Conservation (phyloP, 176 grass and related monocot genomes). For the Chrysopogon serrulatus region DNA sequence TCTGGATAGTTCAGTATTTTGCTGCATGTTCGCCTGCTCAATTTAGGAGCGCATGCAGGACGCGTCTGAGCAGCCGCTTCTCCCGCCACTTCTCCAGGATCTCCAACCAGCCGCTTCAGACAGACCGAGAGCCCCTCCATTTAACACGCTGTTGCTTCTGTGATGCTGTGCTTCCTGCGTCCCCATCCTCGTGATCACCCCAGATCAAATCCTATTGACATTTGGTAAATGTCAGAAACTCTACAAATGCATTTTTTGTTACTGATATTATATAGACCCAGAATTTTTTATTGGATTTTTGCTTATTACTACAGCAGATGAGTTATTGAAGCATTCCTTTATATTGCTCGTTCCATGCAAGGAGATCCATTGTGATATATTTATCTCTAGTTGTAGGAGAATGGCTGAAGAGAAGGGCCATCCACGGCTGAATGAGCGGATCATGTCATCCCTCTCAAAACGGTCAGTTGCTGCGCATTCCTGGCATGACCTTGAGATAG, state of each 20-base stretch:
- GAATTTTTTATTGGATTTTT: neutral
- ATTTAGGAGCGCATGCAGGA: conserved; percentile 12
- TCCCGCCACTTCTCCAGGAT: conserved; percentile 37
- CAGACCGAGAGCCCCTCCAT: neutral
- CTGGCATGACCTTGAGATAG: conserved; percentile 94
- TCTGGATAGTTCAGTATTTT: neutral
- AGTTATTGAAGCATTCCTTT: neutral
- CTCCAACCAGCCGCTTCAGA: neutral
- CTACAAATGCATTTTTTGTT: neutral
- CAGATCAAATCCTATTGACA: neutral
- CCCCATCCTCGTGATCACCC: neutral
- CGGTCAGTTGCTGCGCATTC: conserved; percentile 78
- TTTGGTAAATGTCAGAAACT: neutral
- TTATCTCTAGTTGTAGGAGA: neutral
- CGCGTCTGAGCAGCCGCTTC: conserved; percentile 7
- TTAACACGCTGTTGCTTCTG: neutral
- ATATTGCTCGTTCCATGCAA: neutral
- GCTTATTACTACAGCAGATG: neutral
- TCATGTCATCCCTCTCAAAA: conserved; percentile 70
- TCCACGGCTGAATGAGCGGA: conserved; percentile 64
- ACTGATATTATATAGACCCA: neutral
- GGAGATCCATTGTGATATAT: neutral
- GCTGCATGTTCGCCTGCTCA: neutral
- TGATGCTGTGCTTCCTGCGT: neutral
- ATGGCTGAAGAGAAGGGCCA: conserved; percentile 20